Evolutionary conservation across 345 rosid species (phyloP), one percentile per base, ranked within the genome.

Genomic region (Conringia planisiliqua): DNA sequence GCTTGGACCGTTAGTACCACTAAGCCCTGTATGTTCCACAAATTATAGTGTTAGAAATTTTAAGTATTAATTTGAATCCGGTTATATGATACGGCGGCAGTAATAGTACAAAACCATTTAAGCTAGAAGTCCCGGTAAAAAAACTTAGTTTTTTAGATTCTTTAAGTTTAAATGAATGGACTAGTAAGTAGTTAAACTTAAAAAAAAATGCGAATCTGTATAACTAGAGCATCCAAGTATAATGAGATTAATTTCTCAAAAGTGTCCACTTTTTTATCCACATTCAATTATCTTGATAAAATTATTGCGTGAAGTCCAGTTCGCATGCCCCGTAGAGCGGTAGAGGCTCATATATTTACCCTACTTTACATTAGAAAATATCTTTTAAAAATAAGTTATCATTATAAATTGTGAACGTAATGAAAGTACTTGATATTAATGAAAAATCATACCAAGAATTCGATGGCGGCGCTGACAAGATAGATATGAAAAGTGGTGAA

Each of bases 401-500:
- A 2, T 13, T 6, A 24, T 20, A 14, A 24, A 10, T 27, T 54
- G 0, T 54, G 10, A 54, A 36, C 2, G 20, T 22, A n/a, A 22
- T n/a, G 1, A 22, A 30, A 30, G 61, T 55, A 5, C 13, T 35
- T 48, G 16, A 55, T 27, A 63, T 52, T 12, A 9, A 7, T 17
- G 52, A 17, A 6, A 16, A 18, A 75, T 57, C 62, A 46, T 85
- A 91, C 98, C 86, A 63, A n/a, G 78, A 83, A 81, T 79, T 93
- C 97, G 2, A 89, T 80, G 35, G 85, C 81, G 50, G 93, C 90
- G 70, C 98, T 86, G 67, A 85, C 83, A 69, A 88, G 12, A 70
- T 88, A 93, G 70, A 89, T 87, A 74, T 48, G 57, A 47, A 87
- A 89, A 75, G 96, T 91, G 71, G 87, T 87, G 81, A 87, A 80